Evolutionary conservation across 768 basidiomycete species (phyloP).

Genomic region (Rhodosporidiobolus odoratus): DNA sequence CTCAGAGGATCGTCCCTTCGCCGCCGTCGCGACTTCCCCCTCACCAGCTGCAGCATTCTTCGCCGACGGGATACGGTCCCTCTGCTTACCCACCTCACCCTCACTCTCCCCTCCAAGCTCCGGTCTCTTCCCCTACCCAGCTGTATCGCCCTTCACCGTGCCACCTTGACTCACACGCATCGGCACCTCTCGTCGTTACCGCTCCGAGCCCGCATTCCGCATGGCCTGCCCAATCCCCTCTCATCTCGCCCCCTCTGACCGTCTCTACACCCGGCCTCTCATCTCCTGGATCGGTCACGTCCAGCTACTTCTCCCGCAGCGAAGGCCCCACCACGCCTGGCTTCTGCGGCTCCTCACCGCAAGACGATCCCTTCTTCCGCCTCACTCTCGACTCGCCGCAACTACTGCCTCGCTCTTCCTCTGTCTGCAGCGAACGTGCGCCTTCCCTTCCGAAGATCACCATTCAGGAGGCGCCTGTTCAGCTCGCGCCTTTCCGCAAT

Average conservation of each 20-base stretch:
- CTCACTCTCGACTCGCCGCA: slow-evolving; percentile 25
- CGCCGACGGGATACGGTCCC: background rate
- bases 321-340: background rate
- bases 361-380: slow-evolving; percentile 11
- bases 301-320: slow-evolving; percentile 1
- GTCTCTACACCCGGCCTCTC: background rate
- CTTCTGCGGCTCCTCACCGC: slow-evolving; percentile 1
- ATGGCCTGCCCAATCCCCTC: background rate
- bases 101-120: background rate
- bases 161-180: background rate
- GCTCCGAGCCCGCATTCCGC: background rate
- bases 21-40: background rate
- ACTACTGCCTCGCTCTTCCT: background rate
- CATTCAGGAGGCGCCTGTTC: slow-evolving; percentile 1
- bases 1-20: background rate
- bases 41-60: background rate
- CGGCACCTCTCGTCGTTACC: background rate
- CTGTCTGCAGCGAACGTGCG: background rate
- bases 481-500: slow-evolving; percentile 24
- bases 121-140: slow-evolving; percentile 11
- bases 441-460: background rate
- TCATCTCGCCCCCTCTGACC: background rate
- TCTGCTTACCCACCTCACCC: background rate
- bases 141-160: background rate
- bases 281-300: slow-evolving; percentile 6